A percentile compares a stretch with the other conserved stretches of the same genome.
Conservation (phyloP, 768 basidiomycete genomes). For the Porpolomopsis calyptriformis region DNA sequence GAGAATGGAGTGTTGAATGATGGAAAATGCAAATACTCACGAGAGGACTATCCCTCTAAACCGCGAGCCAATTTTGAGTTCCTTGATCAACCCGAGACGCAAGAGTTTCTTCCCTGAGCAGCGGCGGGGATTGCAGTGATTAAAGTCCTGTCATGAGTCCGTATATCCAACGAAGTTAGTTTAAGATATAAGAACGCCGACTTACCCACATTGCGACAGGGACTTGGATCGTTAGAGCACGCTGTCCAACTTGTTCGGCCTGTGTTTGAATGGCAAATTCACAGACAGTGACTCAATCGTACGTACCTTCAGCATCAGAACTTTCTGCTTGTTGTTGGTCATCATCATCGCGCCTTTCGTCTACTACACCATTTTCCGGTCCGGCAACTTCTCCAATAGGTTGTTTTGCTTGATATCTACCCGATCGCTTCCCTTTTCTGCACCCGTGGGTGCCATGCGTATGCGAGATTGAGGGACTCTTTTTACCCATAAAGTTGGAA, state of each 20-base stretch:
- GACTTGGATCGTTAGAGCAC: slow-evolving; percentile 36
- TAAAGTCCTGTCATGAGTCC: slow-evolving; percentile 65
- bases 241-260: no score
- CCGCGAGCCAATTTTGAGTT: slow-evolving; percentile 72
- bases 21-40: slow-evolving; percentile 38
- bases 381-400: not conserved
- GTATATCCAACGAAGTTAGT: not conserved
- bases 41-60: slow-evolving; percentile 92
- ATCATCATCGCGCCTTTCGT: not conserved
- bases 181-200: no score
- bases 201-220: slow-evolving; percentile 97
- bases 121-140: slow-evolving; percentile 87
- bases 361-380: not conserved
- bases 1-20: not conserved
- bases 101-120: slow-evolving; percentile 83
- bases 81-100: slow-evolving; percentile 72
- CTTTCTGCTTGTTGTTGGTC: not conserved
- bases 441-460: not conserved
- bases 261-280: no score
- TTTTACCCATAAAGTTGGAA: not conserved
- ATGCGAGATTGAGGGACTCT: not conserved
- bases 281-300: no score
- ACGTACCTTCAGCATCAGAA: no score
- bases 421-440: not conserved
- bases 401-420: not conserved